These are phyloP conservation scores for Sextonia rubra DNA, from an alignment of 164 flowering plant species.

Conservation along the genomic window DNA sequence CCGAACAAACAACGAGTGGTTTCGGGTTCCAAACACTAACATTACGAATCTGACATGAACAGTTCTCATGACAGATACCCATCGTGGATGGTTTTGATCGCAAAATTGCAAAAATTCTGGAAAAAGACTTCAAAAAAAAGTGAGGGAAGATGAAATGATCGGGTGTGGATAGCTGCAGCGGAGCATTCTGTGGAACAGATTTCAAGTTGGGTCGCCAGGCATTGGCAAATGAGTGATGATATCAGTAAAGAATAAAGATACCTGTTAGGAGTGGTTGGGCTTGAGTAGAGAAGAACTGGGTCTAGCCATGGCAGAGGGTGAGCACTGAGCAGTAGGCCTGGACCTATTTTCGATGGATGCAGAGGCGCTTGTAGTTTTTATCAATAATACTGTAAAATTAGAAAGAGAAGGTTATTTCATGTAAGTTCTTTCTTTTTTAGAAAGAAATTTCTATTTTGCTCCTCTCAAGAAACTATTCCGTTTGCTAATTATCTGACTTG, in stretches of 20 bases:
- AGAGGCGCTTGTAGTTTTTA: slow-evolving; percentile 39
- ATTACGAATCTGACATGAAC: slow-evolving; percentile 47
- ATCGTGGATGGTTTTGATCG: slow-evolving; percentile 36
- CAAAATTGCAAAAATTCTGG: slow-evolving; percentile 23
- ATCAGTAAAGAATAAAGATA: slow-evolving; percentile 36
- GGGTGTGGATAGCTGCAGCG: slow-evolving; percentile 24
- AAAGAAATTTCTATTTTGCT: too few relatives aligned
- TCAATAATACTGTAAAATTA: too few relatives aligned
- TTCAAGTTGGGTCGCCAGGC: slow-evolving; percentile 15
- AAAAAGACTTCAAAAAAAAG: slow-evolving; percentile 33
- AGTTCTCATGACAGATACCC: slow-evolving; percentile 51
- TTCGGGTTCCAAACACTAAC: slow-evolving; percentile 27
- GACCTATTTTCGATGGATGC: slow-evolving; percentile 61
- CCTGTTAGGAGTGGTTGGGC: slow-evolving; percentile 45
- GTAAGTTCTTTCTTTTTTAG: too few relatives aligned
- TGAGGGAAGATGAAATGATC: slow-evolving; percentile 55
- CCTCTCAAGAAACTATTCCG: too few relatives aligned
- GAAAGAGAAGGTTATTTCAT: too few relatives aligned
- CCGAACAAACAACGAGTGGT: slow-evolving; percentile 45
- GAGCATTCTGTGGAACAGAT: slow-evolving; percentile 38
- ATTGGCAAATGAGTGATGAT: slow-evolving; percentile 43
- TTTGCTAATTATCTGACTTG: too few relatives aligned
- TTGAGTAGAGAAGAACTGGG: slow-evolving; percentile 60
- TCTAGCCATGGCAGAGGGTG: slow-evolving; percentile 45
- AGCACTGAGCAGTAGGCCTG: slow-evolving; percentile 51